Base-by-base conservation (phyloP, 2,329 filamentous ascomycete genomes). In the Lachnellula occidentalis region DNA sequence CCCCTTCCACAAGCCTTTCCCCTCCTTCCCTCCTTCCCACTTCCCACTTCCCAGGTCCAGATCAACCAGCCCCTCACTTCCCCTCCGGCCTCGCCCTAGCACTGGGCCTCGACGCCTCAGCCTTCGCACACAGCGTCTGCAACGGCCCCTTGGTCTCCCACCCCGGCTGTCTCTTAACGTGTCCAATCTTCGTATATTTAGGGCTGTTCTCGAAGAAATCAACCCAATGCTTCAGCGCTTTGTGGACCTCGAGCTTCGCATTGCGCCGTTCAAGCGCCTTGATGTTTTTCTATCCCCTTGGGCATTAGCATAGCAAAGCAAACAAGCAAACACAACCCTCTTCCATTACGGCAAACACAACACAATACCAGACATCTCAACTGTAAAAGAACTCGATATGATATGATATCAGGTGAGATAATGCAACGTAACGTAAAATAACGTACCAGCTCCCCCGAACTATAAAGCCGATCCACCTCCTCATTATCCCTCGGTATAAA, bases 131-230 rank as follows among this genome's bases (percentile, higher is more conserved):
- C 63, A 96, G 73, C 14, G 55, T 55, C 21, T 61, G 66, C 24
- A 55, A 50, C 69, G 78, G 73, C 67, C 80, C 80, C 66, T 75
- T 75, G 5, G 82, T 82, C 66, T 86, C 78, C 75, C 84, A 86
- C 21, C 72, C 76, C 22, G 74, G 76, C 55, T 81, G 78, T 57
- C 82, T 77, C 69, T 82, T 78, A 14, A 97, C 81, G 68, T 78
- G 81, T 3, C 94, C 94, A 4, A 95, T 88, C 72, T 82, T 81
- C 58, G 82, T 81, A 73, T 97, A 97, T 74, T 90, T 90, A 67
- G 86, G 81, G 68, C 83, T 88, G 53, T 86, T 87, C 55, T 73
- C 78, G 67, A 96, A 97, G 74, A 97, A 90, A 50, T 80, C 77
- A 57, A 87, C 83, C 94, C 66, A 97, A 71, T 92, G 86, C 68